These are phyloP conservation scores for Candida broadrunensis DNA, from an alignment of 805 yeast species.

Conservation along the genomic window DNA sequence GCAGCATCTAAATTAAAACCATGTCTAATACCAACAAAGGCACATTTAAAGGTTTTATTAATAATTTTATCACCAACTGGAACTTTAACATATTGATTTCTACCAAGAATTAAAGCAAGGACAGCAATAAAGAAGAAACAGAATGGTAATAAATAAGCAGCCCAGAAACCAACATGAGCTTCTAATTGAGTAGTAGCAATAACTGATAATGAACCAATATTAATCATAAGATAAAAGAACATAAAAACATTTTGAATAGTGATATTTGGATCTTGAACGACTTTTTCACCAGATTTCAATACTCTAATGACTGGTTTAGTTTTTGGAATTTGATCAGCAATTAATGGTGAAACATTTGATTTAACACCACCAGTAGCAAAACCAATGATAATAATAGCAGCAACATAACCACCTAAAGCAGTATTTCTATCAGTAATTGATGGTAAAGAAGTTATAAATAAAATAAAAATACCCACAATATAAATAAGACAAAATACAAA, in stretches of 20 bases:
- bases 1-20: slow-evolving; percentile 52
- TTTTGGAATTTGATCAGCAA: slow-evolving; percentile 59
- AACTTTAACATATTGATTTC: slow-evolving; percentile 51
- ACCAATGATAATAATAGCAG: slow-evolving; percentile 60
- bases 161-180: slow-evolving; percentile 62
- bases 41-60: slow-evolving; percentile 46
- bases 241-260: slow-evolving; percentile 73
- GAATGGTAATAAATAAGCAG: slow-evolving; percentile 72
- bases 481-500: slow-evolving; percentile 58
- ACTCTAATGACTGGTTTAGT: slow-evolving; percentile 36
- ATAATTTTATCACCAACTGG: slow-evolving; percentile 64
- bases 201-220: slow-evolving; percentile 71
- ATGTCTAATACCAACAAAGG: slow-evolving; percentile 44
- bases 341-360: slow-evolving; percentile 69
- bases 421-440: slow-evolving; percentile 46
- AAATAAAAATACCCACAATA: slow-evolving; percentile 57
- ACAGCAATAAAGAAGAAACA: slow-evolving; percentile 54
- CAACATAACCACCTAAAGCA: slow-evolving; percentile 62
- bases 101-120: slow-evolving; percentile 51
- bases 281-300: slow-evolving; percentile 38
- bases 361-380: slow-evolving; percentile 81
- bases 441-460: slow-evolving; percentile 71
- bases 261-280: slow-evolving; percentile 57
- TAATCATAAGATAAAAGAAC: slow-evolving; percentile 74
- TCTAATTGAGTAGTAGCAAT: slow-evolving; percentile 78